Conservation (phyloP, 2,329 filamentous ascomycete species). For the Bipolaris victoriae region DNA sequence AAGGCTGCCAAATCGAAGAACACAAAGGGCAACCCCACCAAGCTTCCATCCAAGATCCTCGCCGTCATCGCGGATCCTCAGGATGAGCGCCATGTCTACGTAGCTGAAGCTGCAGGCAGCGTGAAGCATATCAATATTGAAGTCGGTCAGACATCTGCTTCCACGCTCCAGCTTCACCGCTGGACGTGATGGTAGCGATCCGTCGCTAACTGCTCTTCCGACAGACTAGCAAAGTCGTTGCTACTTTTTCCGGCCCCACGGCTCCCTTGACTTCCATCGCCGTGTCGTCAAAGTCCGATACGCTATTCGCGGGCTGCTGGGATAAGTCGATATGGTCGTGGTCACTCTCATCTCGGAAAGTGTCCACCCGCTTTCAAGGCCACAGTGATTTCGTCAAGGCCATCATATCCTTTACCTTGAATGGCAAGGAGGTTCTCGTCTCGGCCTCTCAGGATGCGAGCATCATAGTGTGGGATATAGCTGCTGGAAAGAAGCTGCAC, state of each 20-base stretch:
- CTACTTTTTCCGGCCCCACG: conserved; percentile 72
- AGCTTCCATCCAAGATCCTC: conserved; percentile 83
- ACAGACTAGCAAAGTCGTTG: conserved; percentile 47
- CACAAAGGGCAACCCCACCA: conserved; percentile 79
- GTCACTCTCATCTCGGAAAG: conserved; percentile 56
- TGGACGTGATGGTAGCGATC: neutral
- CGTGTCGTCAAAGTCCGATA: conserved; percentile 47
- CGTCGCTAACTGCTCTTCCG: conserved; percentile 17
- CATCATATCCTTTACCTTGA: conserved; percentile 67
- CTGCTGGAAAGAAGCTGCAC: conserved; percentile 71
- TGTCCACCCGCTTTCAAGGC: conserved; percentile 68
- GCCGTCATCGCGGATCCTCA: conserved; percentile 72
- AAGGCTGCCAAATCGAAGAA: conserved; percentile 80
- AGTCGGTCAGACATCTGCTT: conserved; percentile 63
- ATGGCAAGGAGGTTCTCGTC: conserved; percentile 61
- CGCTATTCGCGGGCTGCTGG: conserved; percentile 88
- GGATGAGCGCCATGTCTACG: conserved; percentile 67
- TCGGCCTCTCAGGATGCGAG: conserved; percentile 56
- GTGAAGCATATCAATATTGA: conserved; percentile 76
- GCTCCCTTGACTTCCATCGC: conserved; percentile 68
- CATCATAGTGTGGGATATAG: conserved; percentile 77
- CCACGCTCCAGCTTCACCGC: conserved; percentile 1
- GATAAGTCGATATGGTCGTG: conserved; percentile 92
- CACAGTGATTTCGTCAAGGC: conserved; percentile 93
- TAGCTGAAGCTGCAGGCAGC: conserved; percentile 86